Evolutionary conservation across 2,329 filamentous ascomycete species (phyloP), one percentile per base, ranked within the genome.

Genomic region (Cladosporium sphaerospermum): DNA sequence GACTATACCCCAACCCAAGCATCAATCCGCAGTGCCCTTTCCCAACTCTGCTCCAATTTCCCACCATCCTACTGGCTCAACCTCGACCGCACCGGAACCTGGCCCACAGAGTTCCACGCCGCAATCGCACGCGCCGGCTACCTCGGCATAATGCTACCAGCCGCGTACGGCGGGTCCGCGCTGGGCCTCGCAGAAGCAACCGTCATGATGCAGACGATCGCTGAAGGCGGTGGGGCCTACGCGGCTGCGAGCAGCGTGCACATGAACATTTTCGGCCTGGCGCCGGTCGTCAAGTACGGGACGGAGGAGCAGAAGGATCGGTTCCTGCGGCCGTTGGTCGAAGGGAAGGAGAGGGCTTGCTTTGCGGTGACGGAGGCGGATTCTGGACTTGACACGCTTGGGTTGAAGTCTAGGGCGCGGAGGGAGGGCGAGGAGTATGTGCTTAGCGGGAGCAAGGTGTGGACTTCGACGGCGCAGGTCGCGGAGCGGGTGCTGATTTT

Each of bases 241-340:
- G 69, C 70, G 1, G 74, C 66, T 4, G 69, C 70, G 1, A 71
- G 67, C 7, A 69, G 70, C 1, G 69, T 76, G 10, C 73, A 76
- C 49, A 75, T 75, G 71, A 76, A 76, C 50, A 75, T 76, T 31
- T 76, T 75, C 54, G 73, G 72, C 0, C 58, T 75, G 2, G 71
- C 72, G 44, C 73, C 73, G 0, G 72, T 76, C 0, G 68, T 70
- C 10, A 75, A 75, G 55, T 75, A 72, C 42, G 73, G 69, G 3
- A 72, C 62, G 0, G 67, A 70, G 13, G 71, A 73, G 60, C 73
- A 75, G 58, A 73, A 70, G 58, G 56, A 66, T 41, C 58, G 69
- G 1, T 74, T 69, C 63, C 59, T 75, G 0, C 54, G 57, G 4
- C 72, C 73, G 2, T 55, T 75, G 45, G 72, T 75, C 41, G 63